Conservation (phyloP, 139 green algal genomes). For the Microglena sp. region DNA sequence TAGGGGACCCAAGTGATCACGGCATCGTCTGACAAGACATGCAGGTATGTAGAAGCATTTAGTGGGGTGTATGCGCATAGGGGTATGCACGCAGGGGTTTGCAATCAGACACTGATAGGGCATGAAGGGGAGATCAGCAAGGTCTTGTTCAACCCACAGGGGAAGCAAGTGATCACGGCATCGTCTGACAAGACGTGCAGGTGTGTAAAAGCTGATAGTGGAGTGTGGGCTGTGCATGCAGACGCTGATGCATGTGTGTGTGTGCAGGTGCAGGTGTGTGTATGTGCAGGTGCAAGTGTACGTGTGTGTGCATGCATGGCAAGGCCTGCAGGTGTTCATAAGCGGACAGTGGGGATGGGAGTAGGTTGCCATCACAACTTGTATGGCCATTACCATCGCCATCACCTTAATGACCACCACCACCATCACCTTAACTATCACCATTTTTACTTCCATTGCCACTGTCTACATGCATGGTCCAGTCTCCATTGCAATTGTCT, state of each 20-base stretch:
- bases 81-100: slow-evolving; percentile 42
- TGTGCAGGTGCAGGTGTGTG: not conserved
- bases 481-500: no score
- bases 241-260: slow-evolving; percentile 17
- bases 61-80: slow-evolving; percentile 33
- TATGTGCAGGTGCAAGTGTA: not conserved
- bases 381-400: no score
- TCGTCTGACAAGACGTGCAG: slow-evolving; percentile 49
- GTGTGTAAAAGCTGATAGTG: not conserved
- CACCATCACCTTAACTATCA: no score
- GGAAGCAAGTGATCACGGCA: slow-evolving; percentile 47
- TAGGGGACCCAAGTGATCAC: slow-evolving; percentile 51
- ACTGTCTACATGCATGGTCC: no score
- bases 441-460: no score
- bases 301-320: not conserved
- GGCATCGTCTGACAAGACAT: slow-evolving; percentile 47
- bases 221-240: not conserved
- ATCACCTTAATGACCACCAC: no score
- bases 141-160: slow-evolving; percentile 62
- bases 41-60: slow-evolving; percentile 36
- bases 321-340: no score
- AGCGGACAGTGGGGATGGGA: no score
- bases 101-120: slow-evolving; percentile 40
- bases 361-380: no score
- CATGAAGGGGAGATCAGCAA: slow-evolving; percentile 68